These are phyloP conservation scores for Chaetomium sp. DNA, from an alignment of 2,329 filamentous ascomycete genomes.

Conservation along the genomic window DNA sequence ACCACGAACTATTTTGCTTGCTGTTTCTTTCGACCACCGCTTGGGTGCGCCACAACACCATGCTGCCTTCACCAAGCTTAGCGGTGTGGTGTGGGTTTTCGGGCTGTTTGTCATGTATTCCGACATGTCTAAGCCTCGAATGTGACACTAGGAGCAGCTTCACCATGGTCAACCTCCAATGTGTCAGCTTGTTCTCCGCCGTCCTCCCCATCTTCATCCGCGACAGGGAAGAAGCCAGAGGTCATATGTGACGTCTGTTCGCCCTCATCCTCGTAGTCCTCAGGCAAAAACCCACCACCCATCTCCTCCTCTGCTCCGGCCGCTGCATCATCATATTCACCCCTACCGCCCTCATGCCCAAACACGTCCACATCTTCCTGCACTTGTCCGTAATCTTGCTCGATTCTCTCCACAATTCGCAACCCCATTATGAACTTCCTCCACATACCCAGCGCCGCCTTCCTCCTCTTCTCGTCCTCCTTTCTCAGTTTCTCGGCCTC, in stretches of 20 bases:
- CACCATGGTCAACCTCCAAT: slow-evolving; percentile 29
- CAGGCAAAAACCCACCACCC: slow-evolving; percentile 56
- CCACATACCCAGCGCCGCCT: slow-evolving; percentile 69
- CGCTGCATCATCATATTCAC: slow-evolving; percentile 9
- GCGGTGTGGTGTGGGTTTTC: neutral
- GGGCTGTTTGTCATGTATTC: no score
- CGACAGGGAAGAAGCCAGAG: slow-evolving; percentile 44
- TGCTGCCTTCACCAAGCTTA: no score
- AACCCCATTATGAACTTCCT: slow-evolving; percentile 80
- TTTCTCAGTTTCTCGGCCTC: slow-evolving; percentile 68
- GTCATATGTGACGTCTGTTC: slow-evolving; percentile 27
- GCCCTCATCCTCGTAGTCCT: slow-evolving; percentile 44
- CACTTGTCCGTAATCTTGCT: slow-evolving; percentile 65
- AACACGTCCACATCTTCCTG: slow-evolving; percentile 47
- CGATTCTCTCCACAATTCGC: slow-evolving; percentile 71
- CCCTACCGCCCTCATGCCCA: slow-evolving; percentile 40
- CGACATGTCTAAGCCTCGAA: neutral
- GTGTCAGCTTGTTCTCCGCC: slow-evolving; percentile 30
- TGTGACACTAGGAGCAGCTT: slow-evolving; percentile 2
- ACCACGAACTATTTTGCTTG: no score
- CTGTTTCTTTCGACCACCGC: no score
- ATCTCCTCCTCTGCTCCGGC: slow-evolving; percentile 40
- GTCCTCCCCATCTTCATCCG: slow-evolving; percentile 36
- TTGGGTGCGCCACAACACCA: no score
- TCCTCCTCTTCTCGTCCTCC: slow-evolving; percentile 76